These are phyloP conservation scores for Hypoxylon sp. DNA, from an alignment of 2,329 filamentous ascomycete species.

Conservation along the genomic window DNA sequence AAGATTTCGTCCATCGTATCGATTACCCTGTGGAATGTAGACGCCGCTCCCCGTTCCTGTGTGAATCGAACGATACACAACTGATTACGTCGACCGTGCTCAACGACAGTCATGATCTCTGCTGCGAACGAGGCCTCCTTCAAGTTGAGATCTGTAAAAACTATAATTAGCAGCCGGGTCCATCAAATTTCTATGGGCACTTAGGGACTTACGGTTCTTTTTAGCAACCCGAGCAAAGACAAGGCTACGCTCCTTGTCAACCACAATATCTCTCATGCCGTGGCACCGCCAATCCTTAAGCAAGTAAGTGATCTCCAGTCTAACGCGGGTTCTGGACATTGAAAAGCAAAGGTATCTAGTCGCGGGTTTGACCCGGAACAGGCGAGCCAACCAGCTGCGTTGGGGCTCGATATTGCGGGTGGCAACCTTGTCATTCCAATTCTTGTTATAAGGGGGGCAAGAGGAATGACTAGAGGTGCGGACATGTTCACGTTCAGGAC, in stretches of 20 bases:
- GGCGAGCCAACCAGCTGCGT: conserved; percentile 89
- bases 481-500: conserved; percentile 48
- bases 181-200: not conserved
- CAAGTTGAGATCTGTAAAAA: conserved; percentile 76
- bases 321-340: conserved; percentile 78
- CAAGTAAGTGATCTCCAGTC: conserved; percentile 82
- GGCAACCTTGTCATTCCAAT: conserved; percentile 46
- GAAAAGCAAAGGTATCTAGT: conserved; percentile 81
- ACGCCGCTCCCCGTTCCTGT: conserved; percentile 91
- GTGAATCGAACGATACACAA: conserved; percentile 88
- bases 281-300: conserved; percentile 85
- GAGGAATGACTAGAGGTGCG: conserved; percentile 44
- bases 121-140: conserved; percentile 90
- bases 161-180: conserved; percentile 29
- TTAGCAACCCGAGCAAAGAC: conserved; percentile 84
- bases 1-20: conserved; percentile 82
- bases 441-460: conserved; percentile 41
- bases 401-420: conserved; percentile 73
- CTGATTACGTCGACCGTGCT: conserved; percentile 82
- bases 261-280: conserved; percentile 83
- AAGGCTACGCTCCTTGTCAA: conserved; percentile 84
- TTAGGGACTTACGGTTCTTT: conserved; percentile 79
- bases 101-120: conserved; percentile 90
- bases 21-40: conserved; percentile 87
- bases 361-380: conserved; percentile 91